phyloP scores from a whole-genome alignment of 305 asterid genomes.

The Solanum chacoense region DNA sequence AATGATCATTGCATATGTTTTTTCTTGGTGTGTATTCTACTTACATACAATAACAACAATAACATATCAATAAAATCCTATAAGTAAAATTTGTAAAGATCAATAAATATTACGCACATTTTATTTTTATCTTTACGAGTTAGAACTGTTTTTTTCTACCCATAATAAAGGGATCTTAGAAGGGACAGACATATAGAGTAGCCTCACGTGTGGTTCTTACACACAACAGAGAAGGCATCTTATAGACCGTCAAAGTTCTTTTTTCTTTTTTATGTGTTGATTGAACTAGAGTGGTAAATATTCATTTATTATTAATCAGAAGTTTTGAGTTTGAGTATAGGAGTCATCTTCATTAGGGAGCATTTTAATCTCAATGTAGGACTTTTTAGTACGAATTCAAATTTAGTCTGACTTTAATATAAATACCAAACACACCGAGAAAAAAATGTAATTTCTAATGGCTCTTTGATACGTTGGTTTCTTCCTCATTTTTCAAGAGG shows the following conservation, averaged over 20 bases:
- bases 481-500: neutral
- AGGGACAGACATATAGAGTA: neutral
- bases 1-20: neutral
- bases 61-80: neutral
- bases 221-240: neutral
- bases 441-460: neutral
- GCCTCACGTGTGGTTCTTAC: constrained; percentile 4
- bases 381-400: fast-evolving
- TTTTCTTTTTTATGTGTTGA: neutral
- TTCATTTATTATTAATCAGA: fast-evolving
- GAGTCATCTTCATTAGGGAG: fast-evolving
- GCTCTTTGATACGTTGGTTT: neutral
- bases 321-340: too few relatives aligned
- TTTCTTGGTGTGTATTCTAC: neutral
- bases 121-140: neutral
- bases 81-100: neutral
- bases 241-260: neutral
- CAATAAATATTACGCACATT: neutral
- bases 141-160: neutral
- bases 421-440: too few relatives aligned
- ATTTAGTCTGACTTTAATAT: fast-evolving
- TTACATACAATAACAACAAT: neutral
- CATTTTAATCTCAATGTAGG: fast-evolving
- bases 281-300: neutral
- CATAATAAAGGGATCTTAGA: neutral